phyloP scores from a whole-genome alignment of 768 basidiomycete genomes.

The Suillus tomentosus region DNA sequence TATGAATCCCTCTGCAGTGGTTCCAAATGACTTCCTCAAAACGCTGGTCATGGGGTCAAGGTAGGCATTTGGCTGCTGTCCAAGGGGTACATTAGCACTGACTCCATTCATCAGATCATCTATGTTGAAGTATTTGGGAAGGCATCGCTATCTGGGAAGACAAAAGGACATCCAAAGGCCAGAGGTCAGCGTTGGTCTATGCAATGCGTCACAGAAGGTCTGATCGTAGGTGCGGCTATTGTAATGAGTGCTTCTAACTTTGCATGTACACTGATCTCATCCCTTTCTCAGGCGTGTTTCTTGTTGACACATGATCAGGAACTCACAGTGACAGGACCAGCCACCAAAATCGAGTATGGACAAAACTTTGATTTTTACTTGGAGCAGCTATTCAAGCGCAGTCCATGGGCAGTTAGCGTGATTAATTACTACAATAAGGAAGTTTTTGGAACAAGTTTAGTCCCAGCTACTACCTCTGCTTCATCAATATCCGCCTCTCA shows the following conservation, averaged over 20 bases:
- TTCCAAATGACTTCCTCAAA: conserved; percentile 1
- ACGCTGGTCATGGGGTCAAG: background rate
- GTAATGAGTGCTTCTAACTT: background rate
- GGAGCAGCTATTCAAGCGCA: too few species aligned
- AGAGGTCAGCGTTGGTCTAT: conserved; percentile 8
- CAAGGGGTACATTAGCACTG: background rate
- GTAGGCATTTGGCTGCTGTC: background rate
- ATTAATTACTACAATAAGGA: background rate
- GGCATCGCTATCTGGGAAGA: conserved; percentile 3
- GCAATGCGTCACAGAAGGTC: background rate
- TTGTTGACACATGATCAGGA: too few species aligned
- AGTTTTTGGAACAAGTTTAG: background rate
- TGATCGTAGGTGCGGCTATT: conserved; percentile 1
- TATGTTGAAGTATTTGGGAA: background rate
- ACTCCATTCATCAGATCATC: background rate
- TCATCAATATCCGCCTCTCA: background rate
- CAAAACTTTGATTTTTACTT: too few species aligned
- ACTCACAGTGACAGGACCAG: too few species aligned
- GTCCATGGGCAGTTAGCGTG: background rate
- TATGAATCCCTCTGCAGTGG: background rate
- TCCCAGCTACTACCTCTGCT: background rate
- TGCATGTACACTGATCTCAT: too few species aligned
- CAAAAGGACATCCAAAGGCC: conserved; percentile 1
- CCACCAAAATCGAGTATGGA: too few species aligned
- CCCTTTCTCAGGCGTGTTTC: too few species aligned